Evolutionary conservation across 2,329 filamentous ascomycete genomes (phyloP).

Genomic region (Clonostachys solani): DNA sequence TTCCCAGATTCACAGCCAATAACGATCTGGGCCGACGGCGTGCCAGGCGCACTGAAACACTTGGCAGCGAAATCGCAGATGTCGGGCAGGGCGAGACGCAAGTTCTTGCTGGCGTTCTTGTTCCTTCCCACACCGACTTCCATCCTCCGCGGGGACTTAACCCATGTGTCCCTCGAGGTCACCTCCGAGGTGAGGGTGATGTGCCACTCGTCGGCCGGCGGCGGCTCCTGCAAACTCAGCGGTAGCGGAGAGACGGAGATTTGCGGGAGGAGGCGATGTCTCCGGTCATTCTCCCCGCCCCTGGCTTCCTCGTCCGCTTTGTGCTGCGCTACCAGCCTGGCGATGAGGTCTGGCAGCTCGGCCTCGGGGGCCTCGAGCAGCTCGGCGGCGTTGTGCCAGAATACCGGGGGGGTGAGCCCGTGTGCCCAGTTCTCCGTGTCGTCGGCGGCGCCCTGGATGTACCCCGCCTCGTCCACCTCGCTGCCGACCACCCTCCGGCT

Average conservation of each 20-base stretch:
- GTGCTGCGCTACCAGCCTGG: neutral
- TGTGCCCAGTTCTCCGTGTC: slow-evolving; percentile 91
- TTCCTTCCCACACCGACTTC: slow-evolving; percentile 63
- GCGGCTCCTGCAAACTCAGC: slow-evolving; percentile 5
- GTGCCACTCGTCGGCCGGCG: slow-evolving; percentile 4
- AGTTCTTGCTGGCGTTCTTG: slow-evolving; percentile 77
- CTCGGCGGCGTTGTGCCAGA: slow-evolving; percentile 65
- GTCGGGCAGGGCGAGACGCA: slow-evolving; percentile 65
- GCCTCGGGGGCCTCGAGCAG: slow-evolving; percentile 64
- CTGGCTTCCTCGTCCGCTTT: slow-evolving; percentile 6
- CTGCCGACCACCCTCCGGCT: slow-evolving; percentile 64
- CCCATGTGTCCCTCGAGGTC: slow-evolving; percentile 38
- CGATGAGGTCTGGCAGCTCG: slow-evolving; percentile 50
- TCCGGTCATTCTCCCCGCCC: neutral
- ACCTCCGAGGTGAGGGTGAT: slow-evolving; percentile 35
- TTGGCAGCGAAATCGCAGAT: slow-evolving; percentile 52
- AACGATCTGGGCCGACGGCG: slow-evolving; percentile 28
- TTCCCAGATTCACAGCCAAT: slow-evolving; percentile 73
- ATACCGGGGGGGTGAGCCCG: slow-evolving; percentile 72
- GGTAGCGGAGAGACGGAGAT: slow-evolving; percentile 30
- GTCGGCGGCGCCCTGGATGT: slow-evolving; percentile 92
- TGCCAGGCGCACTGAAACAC: slow-evolving; percentile 20
- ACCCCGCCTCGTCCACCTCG: slow-evolving; percentile 59
- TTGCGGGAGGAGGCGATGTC: slow-evolving; percentile 20
- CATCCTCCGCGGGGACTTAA: slow-evolving; percentile 30